Conservation (phyloP, 306 rosid genomes). For the Amphicarpaea edgeworthii region DNA sequence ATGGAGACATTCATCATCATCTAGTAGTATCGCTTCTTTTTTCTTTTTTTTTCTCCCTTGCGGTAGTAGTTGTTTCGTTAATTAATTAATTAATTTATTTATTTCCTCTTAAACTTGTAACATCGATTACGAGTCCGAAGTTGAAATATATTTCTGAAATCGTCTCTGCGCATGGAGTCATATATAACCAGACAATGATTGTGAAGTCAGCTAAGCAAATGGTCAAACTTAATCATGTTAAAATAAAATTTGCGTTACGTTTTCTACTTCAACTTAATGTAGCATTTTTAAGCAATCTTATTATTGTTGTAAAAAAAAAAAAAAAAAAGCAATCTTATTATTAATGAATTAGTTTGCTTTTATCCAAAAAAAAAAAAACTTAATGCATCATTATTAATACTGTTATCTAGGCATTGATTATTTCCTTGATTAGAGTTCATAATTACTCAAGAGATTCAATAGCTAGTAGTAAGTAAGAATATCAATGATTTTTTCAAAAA, state of each 20-base stretch:
- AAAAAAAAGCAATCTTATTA: neutral
- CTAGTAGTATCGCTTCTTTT: neutral
- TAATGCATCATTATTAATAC: neutral
- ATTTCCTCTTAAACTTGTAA: neutral
- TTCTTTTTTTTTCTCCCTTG: neutral
- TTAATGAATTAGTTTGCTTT: neutral
- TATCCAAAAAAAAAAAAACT: neutral
- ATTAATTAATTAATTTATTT: constrained; percentile 20
- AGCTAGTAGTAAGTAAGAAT: too few species aligned
- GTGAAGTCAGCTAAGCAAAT: constrained; percentile 25
- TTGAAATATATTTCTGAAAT: constrained; percentile 15
- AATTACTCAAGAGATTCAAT: neutral
- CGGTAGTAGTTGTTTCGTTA: neutral
- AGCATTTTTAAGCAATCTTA: constrained; percentile 1
- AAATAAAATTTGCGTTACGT: constrained; percentile 36
- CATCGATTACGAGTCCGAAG: neutral
- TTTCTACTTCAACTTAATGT: constrained; percentile 14
- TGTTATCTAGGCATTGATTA: neutral
- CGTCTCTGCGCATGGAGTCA: neutral
- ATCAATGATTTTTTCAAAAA: too few species aligned
- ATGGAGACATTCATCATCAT: constrained; percentile 1
- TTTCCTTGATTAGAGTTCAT: neutral
- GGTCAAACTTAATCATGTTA: constrained; percentile 28
- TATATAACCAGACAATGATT: constrained; percentile 15
- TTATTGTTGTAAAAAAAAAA: neutral